Evolutionary conservation across 768 basidiomycete genomes (phyloP).

Genomic region (Termitomyces sp.): DNA sequence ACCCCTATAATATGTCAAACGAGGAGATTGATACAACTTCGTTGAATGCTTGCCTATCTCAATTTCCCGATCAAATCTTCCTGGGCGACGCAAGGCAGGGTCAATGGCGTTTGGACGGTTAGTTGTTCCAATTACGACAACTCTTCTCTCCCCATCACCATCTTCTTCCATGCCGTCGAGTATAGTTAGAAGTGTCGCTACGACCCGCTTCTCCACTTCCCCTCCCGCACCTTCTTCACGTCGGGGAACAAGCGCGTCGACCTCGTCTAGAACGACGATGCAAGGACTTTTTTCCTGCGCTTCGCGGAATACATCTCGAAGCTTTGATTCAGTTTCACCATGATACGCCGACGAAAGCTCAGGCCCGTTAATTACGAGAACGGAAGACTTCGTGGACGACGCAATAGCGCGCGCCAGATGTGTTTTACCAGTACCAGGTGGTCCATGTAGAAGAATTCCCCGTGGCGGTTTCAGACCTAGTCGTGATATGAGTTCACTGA

Average conservation of each 20-base stretch:
- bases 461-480: slow-evolving; percentile 90
- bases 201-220: slow-evolving; percentile 94
- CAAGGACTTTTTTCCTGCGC: slow-evolving; percentile 81
- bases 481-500: neutral
- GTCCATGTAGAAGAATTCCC: slow-evolving; percentile 91
- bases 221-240: slow-evolving; percentile 87
- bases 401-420: slow-evolving; percentile 94
- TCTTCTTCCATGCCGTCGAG: slow-evolving; percentile 81
- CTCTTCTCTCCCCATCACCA: slow-evolving; percentile 43
- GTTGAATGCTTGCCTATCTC: slow-evolving; percentile 66
- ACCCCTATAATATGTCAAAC: slow-evolving; percentile 48
- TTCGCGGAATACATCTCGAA: slow-evolving; percentile 86
- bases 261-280: slow-evolving; percentile 92
- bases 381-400: slow-evolving; percentile 74
- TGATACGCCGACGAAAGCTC: slow-evolving; percentile 95
- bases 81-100: slow-evolving; percentile 84
- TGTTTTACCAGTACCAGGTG: slow-evolving; percentile 97
- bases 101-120: slow-evolving; percentile 95
- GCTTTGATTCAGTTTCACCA: slow-evolving; percentile 90
- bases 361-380: slow-evolving; percentile 93
- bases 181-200: slow-evolving; percentile 89
- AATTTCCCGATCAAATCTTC: slow-evolving; percentile 90
- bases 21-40: neutral
- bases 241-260: slow-evolving; percentile 90
- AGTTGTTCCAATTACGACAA: slow-evolving; percentile 95